Evolutionary conservation across 371 early-diverging fungal species (phyloP), one percentile per base, ranked within the genome.

Genomic region (Actinomucor elegans): DNA sequence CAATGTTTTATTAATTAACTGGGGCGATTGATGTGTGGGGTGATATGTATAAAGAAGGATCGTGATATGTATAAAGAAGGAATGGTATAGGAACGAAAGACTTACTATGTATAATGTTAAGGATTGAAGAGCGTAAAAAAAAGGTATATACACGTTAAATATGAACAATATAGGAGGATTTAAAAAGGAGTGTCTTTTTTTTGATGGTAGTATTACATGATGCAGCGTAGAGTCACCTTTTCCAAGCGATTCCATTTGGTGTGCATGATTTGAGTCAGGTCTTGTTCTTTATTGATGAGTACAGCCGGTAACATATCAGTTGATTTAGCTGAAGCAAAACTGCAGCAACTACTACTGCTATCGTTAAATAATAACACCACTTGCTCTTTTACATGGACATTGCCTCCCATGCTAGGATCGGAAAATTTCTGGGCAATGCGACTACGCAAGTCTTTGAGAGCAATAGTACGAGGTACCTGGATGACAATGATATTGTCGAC

Each of bases 381-480:
- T 6, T 66, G 55, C 14, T 55, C 43, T 23, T 40, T 26, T 8
- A 49, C 49, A n/a, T 45, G 47, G 2, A 45, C 29, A 35, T 28
- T 34, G 11, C 28, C 34, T 23, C 44, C 55, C 54, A 61, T 61
- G 27, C 38, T 47, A 21, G 63, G 55, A 34, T 70, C 70, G 40
- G 71, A 63, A 45, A 70, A 60, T 55, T 70, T 70, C n/a, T 70
- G 60, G 29, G 48, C 32, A 37, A 71, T 61, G 17, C 71, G 61
- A 14, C 49, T 45, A 29, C 64, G 58, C 7, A 71, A 32, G 1
- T 61, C 67, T 9, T 26, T 17, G 9, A 71, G 37, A 6, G 55
- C 29, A 46, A 67, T 71, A 5, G 62, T 47, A 10, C 71, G 61
- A 24, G 67, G 60, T 1, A 71, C 65, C 47, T 67, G 67, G 15